These are phyloP conservation scores for Henckelia pumila DNA, from an alignment of 257 asterid species.

Conservation along the genomic window DNA sequence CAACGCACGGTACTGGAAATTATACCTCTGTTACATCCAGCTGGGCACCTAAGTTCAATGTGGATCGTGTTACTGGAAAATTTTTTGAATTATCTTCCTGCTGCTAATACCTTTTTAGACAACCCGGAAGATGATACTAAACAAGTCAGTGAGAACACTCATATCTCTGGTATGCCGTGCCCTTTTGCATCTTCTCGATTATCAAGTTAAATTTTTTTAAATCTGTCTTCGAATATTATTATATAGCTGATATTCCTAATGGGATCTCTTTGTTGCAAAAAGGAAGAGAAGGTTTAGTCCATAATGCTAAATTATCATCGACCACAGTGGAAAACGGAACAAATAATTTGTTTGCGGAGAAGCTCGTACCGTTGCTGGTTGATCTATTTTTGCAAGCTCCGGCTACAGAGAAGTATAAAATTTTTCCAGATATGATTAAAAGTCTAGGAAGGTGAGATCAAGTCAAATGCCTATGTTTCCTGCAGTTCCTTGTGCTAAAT, in stretches of 20 bases:
- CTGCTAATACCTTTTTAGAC: conserved; percentile 53
- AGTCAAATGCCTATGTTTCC: conserved; percentile 10
- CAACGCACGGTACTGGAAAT: conserved; percentile 83
- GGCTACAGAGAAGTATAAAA: conserved; percentile 53
- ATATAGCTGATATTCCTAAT: conserved; percentile 31
- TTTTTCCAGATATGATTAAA: conserved; percentile 65
- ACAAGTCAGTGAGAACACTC: conserved; percentile 32
- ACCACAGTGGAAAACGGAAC: conserved; percentile 34
- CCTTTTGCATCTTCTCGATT: conserved; percentile 17
- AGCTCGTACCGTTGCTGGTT: conserved; percentile 75
- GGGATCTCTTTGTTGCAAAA: conserved; percentile 40
- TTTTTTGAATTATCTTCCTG: conserved; percentile 75
- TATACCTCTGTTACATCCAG: conserved; percentile 68
- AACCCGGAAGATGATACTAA: conserved; percentile 40
- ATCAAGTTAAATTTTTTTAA: conserved; percentile 18
- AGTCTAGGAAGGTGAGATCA: conserved; percentile 87
- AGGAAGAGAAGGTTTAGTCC: conserved; percentile 39
- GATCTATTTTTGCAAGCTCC: conserved; percentile 83
- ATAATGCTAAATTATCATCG: conserved; percentile 32
- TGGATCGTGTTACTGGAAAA: conserved; percentile 68
- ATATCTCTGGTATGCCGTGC: conserved; percentile 32
- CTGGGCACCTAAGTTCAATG: conserved; percentile 74
- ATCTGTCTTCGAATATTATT: conserved; percentile 21
- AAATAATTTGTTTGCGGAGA: conserved; percentile 66
- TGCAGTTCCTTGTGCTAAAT: conserved; percentile 1